Conservation (phyloP, 2,329 filamentous ascomycete species). For the Venturia aucupariae region DNA sequence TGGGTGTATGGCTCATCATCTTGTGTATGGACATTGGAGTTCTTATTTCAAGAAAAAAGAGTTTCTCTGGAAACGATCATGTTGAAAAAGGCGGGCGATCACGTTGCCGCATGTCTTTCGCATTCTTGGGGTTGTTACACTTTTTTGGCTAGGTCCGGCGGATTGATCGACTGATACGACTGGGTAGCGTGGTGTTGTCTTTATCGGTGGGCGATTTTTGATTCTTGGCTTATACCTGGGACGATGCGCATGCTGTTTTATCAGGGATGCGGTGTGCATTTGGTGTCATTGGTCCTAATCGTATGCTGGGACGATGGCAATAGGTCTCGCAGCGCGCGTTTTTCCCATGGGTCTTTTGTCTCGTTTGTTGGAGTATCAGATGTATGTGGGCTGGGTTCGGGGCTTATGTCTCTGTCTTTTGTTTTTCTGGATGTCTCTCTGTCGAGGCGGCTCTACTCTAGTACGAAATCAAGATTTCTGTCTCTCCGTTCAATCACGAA, state of each 20-base stretch:
- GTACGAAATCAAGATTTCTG: not conserved
- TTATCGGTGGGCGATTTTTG: not conserved
- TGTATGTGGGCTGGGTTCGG: not conserved
- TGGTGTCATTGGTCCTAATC: not conserved
- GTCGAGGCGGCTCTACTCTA: not conserved
- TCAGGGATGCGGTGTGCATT: not conserved
- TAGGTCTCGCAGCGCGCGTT: not conserved
- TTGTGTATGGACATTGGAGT: not conserved
- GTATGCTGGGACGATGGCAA: not conserved
- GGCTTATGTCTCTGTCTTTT: not conserved
- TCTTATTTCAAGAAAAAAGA: not conserved
- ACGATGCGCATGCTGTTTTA: not conserved
- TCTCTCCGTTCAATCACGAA: not conserved
- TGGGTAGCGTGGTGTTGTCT: conserved; percentile 6
- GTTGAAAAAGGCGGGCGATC: not conserved
- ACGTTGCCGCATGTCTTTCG: not conserved
- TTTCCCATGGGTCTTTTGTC: not conserved
- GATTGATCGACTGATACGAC: not conserved
- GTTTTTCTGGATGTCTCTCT: not conserved
- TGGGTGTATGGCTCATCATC: not conserved
- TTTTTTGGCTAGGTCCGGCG: not conserved
- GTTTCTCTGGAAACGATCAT: not conserved
- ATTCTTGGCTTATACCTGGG: not conserved
- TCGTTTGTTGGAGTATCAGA: not conserved
- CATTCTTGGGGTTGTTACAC: not conserved